phyloP scores from a whole-genome alignment of 441 rosid species.

The Arabidopsis lyrata region DNA sequence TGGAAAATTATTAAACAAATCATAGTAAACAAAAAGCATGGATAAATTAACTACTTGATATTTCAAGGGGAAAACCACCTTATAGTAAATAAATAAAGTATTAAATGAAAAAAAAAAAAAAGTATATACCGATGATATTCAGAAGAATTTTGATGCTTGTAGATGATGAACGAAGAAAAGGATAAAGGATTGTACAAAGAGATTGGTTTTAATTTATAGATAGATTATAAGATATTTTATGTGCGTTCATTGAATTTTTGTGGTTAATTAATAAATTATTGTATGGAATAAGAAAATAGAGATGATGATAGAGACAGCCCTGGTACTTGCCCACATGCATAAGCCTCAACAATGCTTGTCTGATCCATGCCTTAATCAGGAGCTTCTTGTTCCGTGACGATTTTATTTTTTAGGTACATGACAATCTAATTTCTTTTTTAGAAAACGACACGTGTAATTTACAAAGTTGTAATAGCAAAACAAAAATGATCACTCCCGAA shows the following conservation, averaged over 20 bases:
- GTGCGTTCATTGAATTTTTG: constrained; percentile 1
- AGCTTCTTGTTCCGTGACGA: constrained; percentile 32
- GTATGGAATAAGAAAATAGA: neutral
- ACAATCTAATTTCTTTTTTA: constrained; percentile 18
- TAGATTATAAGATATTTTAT: neutral
- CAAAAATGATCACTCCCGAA: constrained; percentile 23
- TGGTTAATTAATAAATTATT: neutral
- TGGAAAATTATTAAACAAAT: constrained; percentile 6
- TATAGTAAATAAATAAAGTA: neutral
- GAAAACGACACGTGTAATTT: constrained; percentile 27
- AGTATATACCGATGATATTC: constrained; percentile 20
- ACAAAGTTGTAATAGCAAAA: neutral
- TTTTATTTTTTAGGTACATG: constrained; percentile 18
- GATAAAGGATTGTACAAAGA: constrained; percentile 10
- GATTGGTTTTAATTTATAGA: constrained; percentile 31
- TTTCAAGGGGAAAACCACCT: neutral
- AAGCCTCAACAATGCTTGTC: constrained; percentile 32
- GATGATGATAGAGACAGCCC: constrained; percentile 30
- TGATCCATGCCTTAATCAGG: constrained; percentile 37
- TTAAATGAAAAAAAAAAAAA: neutral
- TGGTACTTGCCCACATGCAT: constrained; percentile 39
- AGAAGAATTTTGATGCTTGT: constrained; percentile 1
- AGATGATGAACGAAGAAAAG: constrained; percentile 43
- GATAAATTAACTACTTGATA: neutral
- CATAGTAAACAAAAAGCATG: constrained; percentile 1